These are phyloP conservation scores for Mesembryanthemum crystallinum DNA, from an alignment of 148 eudicot species.

Conservation along the genomic window DNA sequence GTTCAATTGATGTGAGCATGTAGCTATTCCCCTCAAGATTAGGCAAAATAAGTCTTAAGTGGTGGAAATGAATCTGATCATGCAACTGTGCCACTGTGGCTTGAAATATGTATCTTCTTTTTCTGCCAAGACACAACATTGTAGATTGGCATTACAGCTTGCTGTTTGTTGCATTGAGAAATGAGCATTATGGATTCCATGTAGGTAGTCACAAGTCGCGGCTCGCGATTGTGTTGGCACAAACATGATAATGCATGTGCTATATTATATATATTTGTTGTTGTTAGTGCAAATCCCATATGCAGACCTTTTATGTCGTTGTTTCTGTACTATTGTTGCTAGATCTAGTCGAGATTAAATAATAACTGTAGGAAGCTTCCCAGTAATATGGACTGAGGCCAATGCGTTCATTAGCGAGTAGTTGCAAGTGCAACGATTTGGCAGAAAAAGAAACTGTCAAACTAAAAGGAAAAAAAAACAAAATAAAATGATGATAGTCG, in stretches of 20 bases:
- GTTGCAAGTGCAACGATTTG: too few relatives aligned
- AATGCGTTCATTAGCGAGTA: too few relatives aligned
- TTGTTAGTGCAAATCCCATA: neutral
- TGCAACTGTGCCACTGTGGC: neutral
- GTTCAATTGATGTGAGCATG: neutral
- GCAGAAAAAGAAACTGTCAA: too few relatives aligned
- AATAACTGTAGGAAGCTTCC: too few relatives aligned
- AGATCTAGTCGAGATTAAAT: neutral
- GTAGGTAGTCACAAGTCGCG: neutral
- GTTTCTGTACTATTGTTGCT: neutral
- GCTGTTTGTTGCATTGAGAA: neutral
- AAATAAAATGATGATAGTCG: too few relatives aligned
- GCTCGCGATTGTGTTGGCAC: neutral
- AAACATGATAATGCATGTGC: neutral
- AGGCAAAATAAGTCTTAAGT: neutral
- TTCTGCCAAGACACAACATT: neutral
- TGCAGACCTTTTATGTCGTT: neutral
- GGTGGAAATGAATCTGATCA: conserved; percentile 1
- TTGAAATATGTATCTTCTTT: neutral
- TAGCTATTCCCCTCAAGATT: neutral
- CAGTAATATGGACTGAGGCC: too few relatives aligned
- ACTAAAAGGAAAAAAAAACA: too few relatives aligned
- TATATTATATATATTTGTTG: too few relatives aligned
- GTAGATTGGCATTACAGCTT: neutral
- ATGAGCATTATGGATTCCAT: neutral